phyloP scores from a whole-genome alignment of 768 basidiomycete genomes.

The Leccinellum albellum region DNA sequence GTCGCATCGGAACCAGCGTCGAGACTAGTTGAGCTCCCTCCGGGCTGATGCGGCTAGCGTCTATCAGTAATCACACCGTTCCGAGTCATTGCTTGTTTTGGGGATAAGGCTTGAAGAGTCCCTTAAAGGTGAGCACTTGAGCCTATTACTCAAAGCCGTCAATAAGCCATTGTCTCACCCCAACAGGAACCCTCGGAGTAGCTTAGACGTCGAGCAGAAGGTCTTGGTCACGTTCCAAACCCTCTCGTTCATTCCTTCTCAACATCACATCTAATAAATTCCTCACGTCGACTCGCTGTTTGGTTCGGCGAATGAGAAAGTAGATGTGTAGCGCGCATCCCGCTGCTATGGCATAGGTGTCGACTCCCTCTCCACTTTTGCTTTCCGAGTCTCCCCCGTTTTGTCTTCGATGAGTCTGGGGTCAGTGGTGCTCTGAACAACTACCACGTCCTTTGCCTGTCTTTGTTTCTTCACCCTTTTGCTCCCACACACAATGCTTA shows the following conservation, averaged over 20 bases:
- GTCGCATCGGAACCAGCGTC: too few relatives aligned
- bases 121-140: too few relatives aligned
- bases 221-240: too few relatives aligned
- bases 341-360: not conserved
- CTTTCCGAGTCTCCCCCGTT: not conserved
- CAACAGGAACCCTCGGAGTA: not conserved
- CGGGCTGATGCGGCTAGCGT: too few relatives aligned
- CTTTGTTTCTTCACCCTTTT: not conserved
- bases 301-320: not conserved
- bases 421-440: not conserved
- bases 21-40: too few relatives aligned
- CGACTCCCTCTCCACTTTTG: not conserved
- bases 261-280: not conserved
- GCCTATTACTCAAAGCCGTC: not conserved
- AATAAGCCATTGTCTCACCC: not conserved
- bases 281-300: not conserved
- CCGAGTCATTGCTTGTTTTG: too few relatives aligned
- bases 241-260: not conserved
- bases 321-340: not conserved
- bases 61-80: too few relatives aligned
- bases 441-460: not conserved
- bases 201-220: not conserved
- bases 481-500: not conserved
- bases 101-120: too few relatives aligned
- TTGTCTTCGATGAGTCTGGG: not conserved